Conservation (phyloP, 192 early-diverging fungal genomes). For the Umbelopsis sp. region DNA sequence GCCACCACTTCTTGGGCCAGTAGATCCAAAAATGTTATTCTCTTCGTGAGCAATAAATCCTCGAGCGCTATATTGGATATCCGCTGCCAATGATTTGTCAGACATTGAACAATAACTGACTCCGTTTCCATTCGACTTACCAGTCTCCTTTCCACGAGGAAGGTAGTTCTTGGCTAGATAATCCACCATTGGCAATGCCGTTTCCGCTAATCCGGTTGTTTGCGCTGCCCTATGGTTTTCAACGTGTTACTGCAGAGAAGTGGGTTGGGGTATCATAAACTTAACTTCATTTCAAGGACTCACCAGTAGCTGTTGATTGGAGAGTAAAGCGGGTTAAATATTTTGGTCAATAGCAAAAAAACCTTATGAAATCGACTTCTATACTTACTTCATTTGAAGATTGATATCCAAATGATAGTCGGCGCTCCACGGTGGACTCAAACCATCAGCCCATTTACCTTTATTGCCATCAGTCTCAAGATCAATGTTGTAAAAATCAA, state of each 20-base stretch:
- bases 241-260: too few species aligned
- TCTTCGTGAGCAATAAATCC: conserved; percentile 34
- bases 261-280: neutral
- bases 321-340: neutral
- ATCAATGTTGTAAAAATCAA: too few species aligned
- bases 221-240: conserved; percentile 24
- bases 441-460: neutral
- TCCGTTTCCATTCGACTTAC: neutral
- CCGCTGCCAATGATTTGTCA: neutral
- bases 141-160: conserved; percentile 37
- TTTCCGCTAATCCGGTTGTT: conserved; percentile 34
- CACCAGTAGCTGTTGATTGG: neutral
- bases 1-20: conserved; percentile 27
- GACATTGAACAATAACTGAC: neutral
- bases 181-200: conserved; percentile 36
- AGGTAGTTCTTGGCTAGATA: conserved; percentile 34
- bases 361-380: neutral
- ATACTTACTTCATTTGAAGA: neutral
- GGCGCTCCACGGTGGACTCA: conserved; percentile 18
- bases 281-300: neutral
- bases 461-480: neutral
- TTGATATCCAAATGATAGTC: neutral
- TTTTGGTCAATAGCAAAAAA: neutral
- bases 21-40: conserved; percentile 41
- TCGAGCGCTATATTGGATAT: conserved; percentile 26